Conservation (phyloP, 2,329 filamentous ascomycete species). For the Raffaelea albimanens region DNA sequence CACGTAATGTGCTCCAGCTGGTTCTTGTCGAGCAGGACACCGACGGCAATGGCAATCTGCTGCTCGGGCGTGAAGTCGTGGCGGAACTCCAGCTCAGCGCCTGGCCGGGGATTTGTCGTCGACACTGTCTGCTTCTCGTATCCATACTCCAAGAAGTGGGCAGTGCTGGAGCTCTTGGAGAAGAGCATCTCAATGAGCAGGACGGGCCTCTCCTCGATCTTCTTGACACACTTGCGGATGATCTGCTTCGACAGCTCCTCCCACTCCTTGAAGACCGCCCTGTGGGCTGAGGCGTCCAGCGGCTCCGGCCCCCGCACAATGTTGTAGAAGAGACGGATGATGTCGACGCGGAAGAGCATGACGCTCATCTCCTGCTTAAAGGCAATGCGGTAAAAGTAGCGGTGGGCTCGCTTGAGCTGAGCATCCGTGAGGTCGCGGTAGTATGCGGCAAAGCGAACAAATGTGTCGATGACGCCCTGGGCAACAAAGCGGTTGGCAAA, state of each 20-base stretch:
- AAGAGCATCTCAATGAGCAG: constrained; percentile 89
- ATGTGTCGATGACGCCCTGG: constrained; percentile 82
- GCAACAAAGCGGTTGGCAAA: constrained; percentile 75
- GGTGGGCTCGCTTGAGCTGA: constrained; percentile 84
- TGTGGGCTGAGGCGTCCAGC: constrained; percentile 53
- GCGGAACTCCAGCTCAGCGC: constrained; percentile 76
- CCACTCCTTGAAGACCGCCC: constrained; percentile 74
- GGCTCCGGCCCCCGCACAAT: constrained; percentile 86
- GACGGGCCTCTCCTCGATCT: constrained; percentile 76
- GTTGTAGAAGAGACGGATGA: constrained; percentile 75
- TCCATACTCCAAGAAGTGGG: constrained; percentile 84
- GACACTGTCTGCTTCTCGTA: constrained; percentile 66
- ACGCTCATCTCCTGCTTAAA: constrained; percentile 92
- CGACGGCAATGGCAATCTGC: constrained; percentile 72
- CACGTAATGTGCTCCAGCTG: constrained; percentile 69
- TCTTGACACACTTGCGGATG: constrained; percentile 70
- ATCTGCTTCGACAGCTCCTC: constrained; percentile 81
- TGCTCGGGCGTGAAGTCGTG: constrained; percentile 56
- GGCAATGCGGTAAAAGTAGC: constrained; percentile 86
- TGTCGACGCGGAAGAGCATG: constrained; percentile 83
- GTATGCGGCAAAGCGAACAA: constrained; percentile 67
- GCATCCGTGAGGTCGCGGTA: constrained; percentile 70
- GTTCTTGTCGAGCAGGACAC: constrained; percentile 69
- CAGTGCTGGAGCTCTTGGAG: constrained; percentile 75
- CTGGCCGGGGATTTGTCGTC: constrained; percentile 54